A percentile compares a stretch with the other conserved stretches of the same genome.
Evolutionary conservation across 169 alveolate genomes (phyloP).

Genomic region (Plasmodium gaboni): DNA sequence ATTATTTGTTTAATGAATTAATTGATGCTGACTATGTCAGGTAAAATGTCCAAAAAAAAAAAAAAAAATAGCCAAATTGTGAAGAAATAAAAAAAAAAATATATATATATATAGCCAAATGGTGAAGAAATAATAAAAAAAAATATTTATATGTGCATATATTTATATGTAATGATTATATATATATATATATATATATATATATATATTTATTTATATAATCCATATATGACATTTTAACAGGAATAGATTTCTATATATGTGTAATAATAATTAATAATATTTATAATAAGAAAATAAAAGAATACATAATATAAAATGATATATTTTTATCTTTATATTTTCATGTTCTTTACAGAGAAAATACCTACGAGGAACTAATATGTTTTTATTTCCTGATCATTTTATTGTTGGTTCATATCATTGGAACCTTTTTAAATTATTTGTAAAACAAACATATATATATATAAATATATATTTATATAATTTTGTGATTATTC

Average conservation of each 20-base stretch:
- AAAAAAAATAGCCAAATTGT: background rate
- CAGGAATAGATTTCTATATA: too few species aligned
- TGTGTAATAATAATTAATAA: background rate
- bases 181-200: too few species aligned
- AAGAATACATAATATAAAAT: background rate
- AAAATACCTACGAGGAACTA: conserved; percentile 14
- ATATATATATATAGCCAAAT: background rate
- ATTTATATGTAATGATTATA: too few species aligned
- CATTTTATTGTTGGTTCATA: conserved; percentile 21
- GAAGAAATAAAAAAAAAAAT: background rate
- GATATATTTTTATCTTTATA: background rate
- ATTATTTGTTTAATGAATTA: conserved; percentile 13
- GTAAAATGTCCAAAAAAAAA: background rate
- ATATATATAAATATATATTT: background rate
- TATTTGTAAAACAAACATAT: conserved; percentile 34
- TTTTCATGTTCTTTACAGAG: background rate
- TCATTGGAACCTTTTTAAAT: conserved; percentile 44
- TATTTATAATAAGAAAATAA: background rate
- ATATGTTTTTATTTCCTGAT: conserved; percentile 34
- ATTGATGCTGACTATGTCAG: background rate
- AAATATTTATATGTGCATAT: background rate
- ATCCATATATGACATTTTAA: too few species aligned
- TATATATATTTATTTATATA: too few species aligned
- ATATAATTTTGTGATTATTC: background rate
- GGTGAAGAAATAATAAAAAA: background rate